Conservation (phyloP, 148 eudicot genomes). For the Rhododendron williamsianum region DNA sequence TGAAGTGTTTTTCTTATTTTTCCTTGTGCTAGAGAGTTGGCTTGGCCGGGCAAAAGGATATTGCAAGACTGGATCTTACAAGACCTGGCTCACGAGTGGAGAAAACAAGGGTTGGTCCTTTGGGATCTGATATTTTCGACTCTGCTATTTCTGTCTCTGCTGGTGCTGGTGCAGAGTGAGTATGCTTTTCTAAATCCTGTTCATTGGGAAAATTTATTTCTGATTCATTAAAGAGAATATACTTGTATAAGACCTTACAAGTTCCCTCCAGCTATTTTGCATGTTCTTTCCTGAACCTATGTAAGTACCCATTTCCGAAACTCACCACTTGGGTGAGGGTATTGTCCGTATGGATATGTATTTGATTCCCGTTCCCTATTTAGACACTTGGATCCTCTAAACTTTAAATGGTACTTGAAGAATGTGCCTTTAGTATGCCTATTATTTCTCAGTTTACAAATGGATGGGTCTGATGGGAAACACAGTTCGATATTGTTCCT, state of each 20-base stretch:
- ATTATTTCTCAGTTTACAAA: not conserved
- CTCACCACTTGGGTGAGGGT: not conserved
- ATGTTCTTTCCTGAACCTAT: not conserved
- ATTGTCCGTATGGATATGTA: not conserved
- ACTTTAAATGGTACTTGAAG: not conserved
- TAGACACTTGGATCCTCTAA: not conserved
- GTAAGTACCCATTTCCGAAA: not conserved
- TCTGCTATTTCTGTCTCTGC: conserved; percentile 79
- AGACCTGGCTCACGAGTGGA: conserved; percentile 42
- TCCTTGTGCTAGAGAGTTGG: conserved; percentile 52
- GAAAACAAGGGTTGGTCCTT: conserved; percentile 74
- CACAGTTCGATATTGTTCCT: not conserved
- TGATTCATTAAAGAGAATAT: not conserved
- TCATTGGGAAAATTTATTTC: not conserved
- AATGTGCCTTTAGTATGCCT: not conserved
- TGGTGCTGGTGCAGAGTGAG: conserved; percentile 72
- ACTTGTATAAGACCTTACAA: not conserved
- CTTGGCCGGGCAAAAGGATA: conserved; percentile 37
- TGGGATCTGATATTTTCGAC: conserved; percentile 69
- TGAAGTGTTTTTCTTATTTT: conserved; percentile 1
- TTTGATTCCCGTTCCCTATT: not conserved
- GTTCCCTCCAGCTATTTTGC: not conserved
- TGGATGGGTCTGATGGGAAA: not conserved
- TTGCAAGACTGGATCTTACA: conserved; percentile 64
- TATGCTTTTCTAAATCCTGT: conserved; percentile 41